phyloP scores from a whole-genome alignment of 495 filamentous ascomycete genomes.

The Penicillium roqueforti region DNA sequence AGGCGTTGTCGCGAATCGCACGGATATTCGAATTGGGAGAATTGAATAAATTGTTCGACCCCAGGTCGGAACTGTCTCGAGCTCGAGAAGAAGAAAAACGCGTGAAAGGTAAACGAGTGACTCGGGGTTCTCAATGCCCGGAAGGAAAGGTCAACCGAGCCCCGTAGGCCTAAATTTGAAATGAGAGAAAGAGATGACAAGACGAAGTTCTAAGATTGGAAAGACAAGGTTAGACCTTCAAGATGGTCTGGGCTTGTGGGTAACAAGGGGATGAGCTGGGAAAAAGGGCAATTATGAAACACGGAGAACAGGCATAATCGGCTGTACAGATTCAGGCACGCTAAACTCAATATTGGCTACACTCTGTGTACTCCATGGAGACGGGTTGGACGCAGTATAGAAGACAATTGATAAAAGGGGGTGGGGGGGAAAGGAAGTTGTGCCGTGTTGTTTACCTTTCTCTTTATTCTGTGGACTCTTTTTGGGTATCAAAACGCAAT shows the following conservation, averaged over 20 bases:
- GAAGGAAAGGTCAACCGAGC: constrained; percentile 22
- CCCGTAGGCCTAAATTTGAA: constrained; percentile 17
- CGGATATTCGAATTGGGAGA: neutral
- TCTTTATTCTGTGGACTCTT: neutral
- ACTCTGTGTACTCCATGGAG: no score
- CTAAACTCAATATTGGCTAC: neutral
- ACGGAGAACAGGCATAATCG: neutral
- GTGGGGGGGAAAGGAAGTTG: neutral
- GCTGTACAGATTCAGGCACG: neutral
- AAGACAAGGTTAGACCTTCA: constrained; percentile 1
- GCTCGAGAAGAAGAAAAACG: constrained; percentile 19
- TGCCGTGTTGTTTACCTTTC: constrained; percentile 1
- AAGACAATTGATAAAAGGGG: neutral
- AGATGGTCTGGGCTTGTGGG: constrained; percentile 22
- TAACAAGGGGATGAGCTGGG: constrained; percentile 7
- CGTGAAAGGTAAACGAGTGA: constrained; percentile 33
- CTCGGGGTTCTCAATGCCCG: constrained; percentile 27
- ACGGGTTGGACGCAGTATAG: no score
- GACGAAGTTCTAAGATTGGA: constrained; percentile 13
- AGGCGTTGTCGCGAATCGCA: constrained; percentile 4
- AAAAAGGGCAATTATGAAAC: constrained; percentile 9
- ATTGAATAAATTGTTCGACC: constrained; percentile 9
- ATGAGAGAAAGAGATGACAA: constrained; percentile 11
- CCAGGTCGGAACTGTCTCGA: constrained; percentile 22
- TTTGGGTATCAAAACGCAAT: neutral